phyloP scores from a whole-genome alignment of 2,329 filamentous ascomycete genomes.

The Sclerotinia subarctica region DNA sequence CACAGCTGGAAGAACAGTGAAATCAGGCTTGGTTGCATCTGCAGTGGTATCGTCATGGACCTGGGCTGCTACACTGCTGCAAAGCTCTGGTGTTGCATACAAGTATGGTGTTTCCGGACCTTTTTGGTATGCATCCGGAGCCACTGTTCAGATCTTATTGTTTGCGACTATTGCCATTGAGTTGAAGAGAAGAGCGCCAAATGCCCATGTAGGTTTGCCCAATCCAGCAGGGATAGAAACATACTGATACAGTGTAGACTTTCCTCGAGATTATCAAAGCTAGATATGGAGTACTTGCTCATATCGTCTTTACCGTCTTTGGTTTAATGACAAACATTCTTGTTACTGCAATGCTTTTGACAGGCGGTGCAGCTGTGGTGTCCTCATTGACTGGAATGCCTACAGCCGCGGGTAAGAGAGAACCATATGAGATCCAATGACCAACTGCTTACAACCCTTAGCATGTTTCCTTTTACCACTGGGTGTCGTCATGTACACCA shows the following conservation, averaged over 20 bases:
- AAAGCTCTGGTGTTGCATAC: slow-evolving; percentile 79
- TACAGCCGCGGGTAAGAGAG: slow-evolving; percentile 59
- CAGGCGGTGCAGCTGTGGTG: slow-evolving; percentile 76
- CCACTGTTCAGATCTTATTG: slow-evolving; percentile 81
- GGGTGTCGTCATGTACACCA: slow-evolving; percentile 77
- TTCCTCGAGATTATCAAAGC: slow-evolving; percentile 82
- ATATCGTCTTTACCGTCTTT: slow-evolving; percentile 78
- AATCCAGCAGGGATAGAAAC: not conserved
- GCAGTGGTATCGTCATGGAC: slow-evolving; percentile 94
- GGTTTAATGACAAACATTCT: slow-evolving; percentile 82
- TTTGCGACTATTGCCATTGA: slow-evolving; percentile 91
- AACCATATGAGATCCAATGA: not conserved
- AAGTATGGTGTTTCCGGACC: slow-evolving; percentile 67
- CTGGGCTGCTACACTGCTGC: slow-evolving; percentile 81
- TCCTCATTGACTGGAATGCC: slow-evolving; percentile 68
- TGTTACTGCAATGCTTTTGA: slow-evolving; percentile 84
- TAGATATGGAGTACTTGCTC: slow-evolving; percentile 70
- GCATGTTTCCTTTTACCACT: slow-evolving; percentile 78
- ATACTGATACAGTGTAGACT: slow-evolving; percentile 40
- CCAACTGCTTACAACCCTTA: not conserved
- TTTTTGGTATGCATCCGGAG: slow-evolving; percentile 66
- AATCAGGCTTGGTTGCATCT: slow-evolving; percentile 81
- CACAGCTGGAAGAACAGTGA: slow-evolving; percentile 83
- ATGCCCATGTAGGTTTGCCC: slow-evolving; percentile 59
- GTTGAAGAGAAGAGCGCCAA: slow-evolving; percentile 80